Evolutionary conservation across 2,329 filamentous ascomycete genomes (phyloP), one percentile per base, ranked within the genome.

Genomic region (Fusarium miscanthi): DNA sequence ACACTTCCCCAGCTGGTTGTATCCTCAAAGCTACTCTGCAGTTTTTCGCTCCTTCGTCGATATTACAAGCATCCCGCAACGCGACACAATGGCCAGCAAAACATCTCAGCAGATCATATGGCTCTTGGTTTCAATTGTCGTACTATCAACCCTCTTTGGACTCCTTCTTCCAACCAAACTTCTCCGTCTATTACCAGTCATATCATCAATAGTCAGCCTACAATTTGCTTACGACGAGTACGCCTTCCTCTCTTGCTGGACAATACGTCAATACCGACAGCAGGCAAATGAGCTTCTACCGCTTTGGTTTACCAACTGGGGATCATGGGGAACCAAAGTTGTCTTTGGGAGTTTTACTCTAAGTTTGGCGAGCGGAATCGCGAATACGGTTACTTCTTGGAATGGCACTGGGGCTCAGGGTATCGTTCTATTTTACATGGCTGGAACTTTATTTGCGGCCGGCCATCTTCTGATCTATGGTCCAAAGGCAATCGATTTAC

Each of bases 31-130:
- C 3, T 23, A 23, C 8, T 0, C 8, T 23, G 10, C 3, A 7
- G 4, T 6, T 2, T 13, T 17, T 12, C 10, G 14, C 21, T 17
- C 25, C 2, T 7, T n/a, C 19, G 9, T n/a, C 5, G 0, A 46
- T 3, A 4, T 7, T 1, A n/a, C 3, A 30, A n/a, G 9, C 27
- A 16, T 12, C 45, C 21, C 2, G 31, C 5, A 7, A 9, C 46
- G 3, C 16, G 10, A 23, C 8, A 23, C 21, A 13, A 49, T 49
- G 46, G 16, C 21, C 8, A 49, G 46, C 11, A 33, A 49, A 33
- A 23, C 30, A 2, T 23, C 11, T 13, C 30, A 0, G 16, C 30
- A 49, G 8, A 23, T 49, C 6, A 49, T 23, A 7, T 33, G 21
- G 46, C 46, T 49, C 21, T 7, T 49, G 6, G 1, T 13, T 33